A percentile compares a stretch with the other conserved stretches of the same genome.
These are phyloP conservation scores for Phellopilus nigrolimitatus DNA, from an alignment of 1,284 basidiomycete genomes.

Conservation along the genomic window DNA sequence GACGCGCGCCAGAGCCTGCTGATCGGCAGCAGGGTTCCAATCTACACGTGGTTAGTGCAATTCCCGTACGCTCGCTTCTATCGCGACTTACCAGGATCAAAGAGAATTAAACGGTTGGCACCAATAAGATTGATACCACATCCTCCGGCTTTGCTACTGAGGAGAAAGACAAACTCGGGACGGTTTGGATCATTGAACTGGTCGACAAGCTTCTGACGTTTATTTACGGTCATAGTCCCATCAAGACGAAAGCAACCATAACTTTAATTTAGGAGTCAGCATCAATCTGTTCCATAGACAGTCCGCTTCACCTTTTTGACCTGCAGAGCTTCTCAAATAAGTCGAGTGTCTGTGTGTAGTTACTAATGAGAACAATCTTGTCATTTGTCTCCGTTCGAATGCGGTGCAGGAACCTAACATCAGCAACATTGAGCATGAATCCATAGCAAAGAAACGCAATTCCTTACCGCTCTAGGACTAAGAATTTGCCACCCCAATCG, in stretches of 20 bases:
- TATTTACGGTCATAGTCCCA: conserved; percentile 89
- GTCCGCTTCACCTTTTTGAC: conserved; percentile 64
- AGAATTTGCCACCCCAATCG: conserved; percentile 88
- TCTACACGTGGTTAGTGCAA: conserved; percentile 43
- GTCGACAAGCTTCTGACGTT: conserved; percentile 96
- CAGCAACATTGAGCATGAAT: background rate
- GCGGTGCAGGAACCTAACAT: conserved; percentile 79
- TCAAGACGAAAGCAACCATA: conserved; percentile 93
- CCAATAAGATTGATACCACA: conserved; percentile 99
- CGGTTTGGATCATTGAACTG: conserved; percentile 95
- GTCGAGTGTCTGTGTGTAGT: conserved; percentile 97
- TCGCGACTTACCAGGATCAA: conserved; percentile 77
- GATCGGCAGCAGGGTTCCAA: conserved; percentile 98
- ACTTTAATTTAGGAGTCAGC: conserved; percentile 36
- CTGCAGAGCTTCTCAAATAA: conserved; percentile 87
- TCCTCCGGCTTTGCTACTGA: conserved; percentile 96
- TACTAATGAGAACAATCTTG: conserved; percentile 98
- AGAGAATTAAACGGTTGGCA: conserved; percentile 92
- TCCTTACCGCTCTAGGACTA: conserved; percentile 88
- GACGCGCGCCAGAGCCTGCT: conserved; percentile 96
- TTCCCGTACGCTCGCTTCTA: background rate
- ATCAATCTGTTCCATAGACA: background rate
- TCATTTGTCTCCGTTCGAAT: conserved; percentile 81
- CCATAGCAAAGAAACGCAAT: conserved; percentile 1
- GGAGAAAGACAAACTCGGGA: conserved; percentile 93